Conservation (phyloP, 2,329 filamentous ascomycete species). For the Plenodomus tracheiphilus region DNA sequence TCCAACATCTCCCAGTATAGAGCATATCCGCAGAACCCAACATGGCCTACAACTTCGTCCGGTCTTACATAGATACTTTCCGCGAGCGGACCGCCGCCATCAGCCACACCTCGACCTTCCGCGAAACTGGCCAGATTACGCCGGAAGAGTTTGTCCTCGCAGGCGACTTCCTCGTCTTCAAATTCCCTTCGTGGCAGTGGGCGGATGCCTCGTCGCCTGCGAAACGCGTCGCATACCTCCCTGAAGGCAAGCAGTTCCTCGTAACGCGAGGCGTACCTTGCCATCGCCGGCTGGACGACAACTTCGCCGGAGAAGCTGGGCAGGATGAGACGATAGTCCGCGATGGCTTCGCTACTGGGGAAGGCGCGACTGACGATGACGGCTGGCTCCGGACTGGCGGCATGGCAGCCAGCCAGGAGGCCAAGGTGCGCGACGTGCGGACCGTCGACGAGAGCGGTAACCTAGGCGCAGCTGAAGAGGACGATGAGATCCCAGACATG, state of each 20-base stretch:
- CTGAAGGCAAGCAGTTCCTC: conserved; percentile 89
- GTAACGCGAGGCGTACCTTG: conserved; percentile 95
- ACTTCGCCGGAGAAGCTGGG: conserved; percentile 87
- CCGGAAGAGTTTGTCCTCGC: conserved; percentile 95
- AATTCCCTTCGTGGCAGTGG: conserved; percentile 99
- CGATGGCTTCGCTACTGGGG: conserved; percentile 66
- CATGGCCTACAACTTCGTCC: conserved; percentile 79
- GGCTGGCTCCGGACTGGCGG: conserved; percentile 92
- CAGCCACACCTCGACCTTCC: conserved; percentile 88
- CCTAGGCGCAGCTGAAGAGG: conserved; percentile 72
- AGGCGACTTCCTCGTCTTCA: conserved; percentile 97
- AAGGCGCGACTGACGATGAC: conserved; percentile 66
- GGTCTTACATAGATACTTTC: conserved; percentile 88
- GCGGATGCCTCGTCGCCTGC: conserved; percentile 80
- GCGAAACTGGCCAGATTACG: conserved; percentile 90
- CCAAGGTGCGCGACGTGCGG: conserved; percentile 77
- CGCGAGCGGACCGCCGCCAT: conserved; percentile 91
- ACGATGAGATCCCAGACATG: conserved; percentile 93
- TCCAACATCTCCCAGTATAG: not conserved
- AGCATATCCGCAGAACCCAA: conserved; percentile 3
- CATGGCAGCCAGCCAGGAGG: conserved; percentile 72
- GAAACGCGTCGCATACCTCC: conserved; percentile 80
- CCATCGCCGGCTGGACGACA: conserved; percentile 85
- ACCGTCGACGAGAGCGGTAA: conserved; percentile 90
- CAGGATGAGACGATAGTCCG: conserved; percentile 84